phyloP scores from a whole-genome alignment of 805 yeast species.

The Saccharomycopsis synnaedendra region DNA sequence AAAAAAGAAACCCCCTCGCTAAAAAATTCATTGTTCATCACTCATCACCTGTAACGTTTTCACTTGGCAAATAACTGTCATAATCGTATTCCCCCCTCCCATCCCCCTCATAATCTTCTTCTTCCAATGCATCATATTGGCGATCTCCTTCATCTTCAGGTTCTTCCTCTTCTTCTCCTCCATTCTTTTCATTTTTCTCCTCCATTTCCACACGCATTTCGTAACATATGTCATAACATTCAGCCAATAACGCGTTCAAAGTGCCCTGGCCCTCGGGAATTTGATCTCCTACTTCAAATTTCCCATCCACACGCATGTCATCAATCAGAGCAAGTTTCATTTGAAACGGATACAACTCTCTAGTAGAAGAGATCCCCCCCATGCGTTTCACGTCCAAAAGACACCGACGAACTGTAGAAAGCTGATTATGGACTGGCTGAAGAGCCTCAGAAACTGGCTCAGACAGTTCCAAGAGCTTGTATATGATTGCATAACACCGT shows the following conservation, averaged over 20 bases:
- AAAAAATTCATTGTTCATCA: background rate
- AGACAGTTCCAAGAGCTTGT: conserved; percentile 77
- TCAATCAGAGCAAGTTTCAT: conserved; percentile 87
- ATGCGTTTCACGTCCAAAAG: conserved; percentile 79
- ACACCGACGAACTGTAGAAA: conserved; percentile 85
- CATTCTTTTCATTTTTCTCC: conserved; percentile 25
- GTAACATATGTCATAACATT: conserved; percentile 87
- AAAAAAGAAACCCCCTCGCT: too few species aligned
- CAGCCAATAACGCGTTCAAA: conserved; percentile 80
- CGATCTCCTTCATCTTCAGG: conserved; percentile 11
- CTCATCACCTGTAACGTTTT: conserved; percentile 16
- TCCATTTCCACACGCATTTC: conserved; percentile 82
- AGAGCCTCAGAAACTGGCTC: conserved; percentile 95
- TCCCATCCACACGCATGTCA: conserved; percentile 80
- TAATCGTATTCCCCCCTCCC: conserved; percentile 13
- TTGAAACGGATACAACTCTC: conserved; percentile 94
- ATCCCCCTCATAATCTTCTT: conserved; percentile 15
- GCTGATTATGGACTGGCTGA: conserved; percentile 87
- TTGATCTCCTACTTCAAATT: conserved; percentile 75
- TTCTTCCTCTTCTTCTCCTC: conserved; percentile 15
- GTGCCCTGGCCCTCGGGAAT: conserved; percentile 98
- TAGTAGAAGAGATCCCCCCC: conserved; percentile 79
- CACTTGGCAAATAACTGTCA: conserved; percentile 17
- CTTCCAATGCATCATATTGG: conserved; percentile 16
- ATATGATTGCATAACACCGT: conserved; percentile 84